Evolutionary conservation across 2,329 filamentous ascomycete genomes (phyloP).

Genomic region (Scleromitrula shiraiana): DNA sequence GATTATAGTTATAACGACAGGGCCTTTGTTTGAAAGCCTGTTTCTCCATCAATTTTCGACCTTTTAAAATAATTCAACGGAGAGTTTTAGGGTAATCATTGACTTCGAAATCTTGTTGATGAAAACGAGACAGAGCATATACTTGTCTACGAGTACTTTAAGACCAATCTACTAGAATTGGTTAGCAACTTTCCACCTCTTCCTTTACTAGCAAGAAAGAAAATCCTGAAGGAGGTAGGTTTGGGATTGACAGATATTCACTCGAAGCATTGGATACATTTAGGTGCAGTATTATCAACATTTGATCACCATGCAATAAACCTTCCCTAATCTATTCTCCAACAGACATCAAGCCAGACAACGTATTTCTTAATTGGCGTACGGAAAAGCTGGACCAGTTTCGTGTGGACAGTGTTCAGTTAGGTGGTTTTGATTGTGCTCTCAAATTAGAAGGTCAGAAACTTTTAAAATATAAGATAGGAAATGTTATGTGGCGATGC

Average conservation of each 20-base stretch:
- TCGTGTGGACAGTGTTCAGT: conserved; percentile 2
- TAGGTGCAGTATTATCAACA: conserved; percentile 8
- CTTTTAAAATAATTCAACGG: background rate
- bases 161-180: background rate
- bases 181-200: background rate
- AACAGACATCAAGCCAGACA: conserved; percentile 11
- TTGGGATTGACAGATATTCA: conserved; percentile 12
- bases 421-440: conserved; percentile 12
- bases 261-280: conserved; percentile 13
- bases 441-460: conserved; percentile 12
- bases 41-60: background rate
- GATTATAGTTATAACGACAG: background rate
- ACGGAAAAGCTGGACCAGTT: conserved; percentile 2
- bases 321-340: no score
- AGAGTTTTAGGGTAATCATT: background rate
- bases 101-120: background rate
- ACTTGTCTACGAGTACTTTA: background rate
- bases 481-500: conserved; percentile 17
- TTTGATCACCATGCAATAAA: no score
- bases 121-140: background rate
- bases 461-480: conserved; percentile 11
- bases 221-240: conserved; percentile 1
- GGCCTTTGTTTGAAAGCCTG: background rate
- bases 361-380: conserved; percentile 11
- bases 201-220: conserved; percentile 1